Evolutionary conservation across 345 rosid genomes (phyloP), one percentile per base, ranked within the genome.

Genomic region (Eucalyptus polybractea): DNA sequence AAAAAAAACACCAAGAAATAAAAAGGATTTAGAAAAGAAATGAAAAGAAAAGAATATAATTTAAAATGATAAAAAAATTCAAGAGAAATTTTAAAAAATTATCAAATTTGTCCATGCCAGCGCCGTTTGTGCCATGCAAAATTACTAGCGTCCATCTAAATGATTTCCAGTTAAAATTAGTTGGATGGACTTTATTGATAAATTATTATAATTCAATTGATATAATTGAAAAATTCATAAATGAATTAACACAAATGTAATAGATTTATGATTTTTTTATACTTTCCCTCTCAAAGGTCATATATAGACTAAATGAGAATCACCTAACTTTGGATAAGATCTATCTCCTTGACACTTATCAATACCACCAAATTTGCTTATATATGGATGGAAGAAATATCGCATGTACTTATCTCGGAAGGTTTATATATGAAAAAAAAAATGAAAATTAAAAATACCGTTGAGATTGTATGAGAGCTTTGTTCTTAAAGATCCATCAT

Each of bases 51-150:
- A 22, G 12, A 56, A 22, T 22, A 1, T 53, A 53, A 53, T 56
- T 22, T 24, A 56, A 56, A 56, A 56, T 9, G 6, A 56, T 56
- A 56, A 56, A 8, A 56, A 56, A 56, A 56, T 56, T 24, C 6
- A 56, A 56, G 5, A 56, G 3, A 56, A 56, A 24, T 7, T 7
- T 56, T 24, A 10, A 22, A 56, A 56, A 24, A 1, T 24, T 22
- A 24, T 56, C 12, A 56, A 56, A 22, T 56, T 56, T 56, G 62
- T 56, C 6, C 2, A 56, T 12, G 0, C 4, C 0, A 4, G 0
- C 0, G 2, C 12, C 3, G 5, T 24, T 56, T 24, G 1, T 56
- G 13, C 62, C 62, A 24, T 0, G 13, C 12, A 10, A 1, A 56
- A 56, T 24, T 3, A 24, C 13, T 4, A 8, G 29, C 6, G 0